Conservation (phyloP, 2,329 filamentous ascomycete genomes). For the Fusarium cyanostomum region DNA sequence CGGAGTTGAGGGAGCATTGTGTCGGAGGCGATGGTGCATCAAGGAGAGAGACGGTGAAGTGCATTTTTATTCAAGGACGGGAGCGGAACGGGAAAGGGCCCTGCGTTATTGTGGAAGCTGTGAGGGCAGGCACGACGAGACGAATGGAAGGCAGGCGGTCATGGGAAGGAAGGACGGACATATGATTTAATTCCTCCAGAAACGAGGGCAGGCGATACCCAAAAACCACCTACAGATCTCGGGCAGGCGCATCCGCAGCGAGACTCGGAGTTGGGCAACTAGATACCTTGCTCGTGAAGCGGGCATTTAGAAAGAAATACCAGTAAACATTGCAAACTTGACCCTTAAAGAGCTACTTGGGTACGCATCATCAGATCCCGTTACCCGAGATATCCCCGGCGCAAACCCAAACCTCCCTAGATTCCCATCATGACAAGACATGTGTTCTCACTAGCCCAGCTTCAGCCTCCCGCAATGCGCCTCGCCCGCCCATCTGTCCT, state of each 20-base stretch:
- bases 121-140: conserved; percentile 4
- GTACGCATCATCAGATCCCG: not conserved
- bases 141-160: not conserved
- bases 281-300: not conserved
- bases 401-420: conserved; percentile 30
- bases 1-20: conserved; percentile 28
- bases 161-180: conserved; percentile 12
- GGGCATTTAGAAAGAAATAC: conserved; percentile 22
- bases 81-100: not conserved
- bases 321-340: conserved; percentile 12
- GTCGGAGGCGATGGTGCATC: conserved; percentile 13
- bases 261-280: conserved; percentile 1
- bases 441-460: not conserved
- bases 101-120: conserved; percentile 15
- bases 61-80: not conserved
- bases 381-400: conserved; percentile 40
- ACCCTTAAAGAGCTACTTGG: not conserved
- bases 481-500: conserved; percentile 6
- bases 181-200: conserved; percentile 31
- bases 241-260: conserved; percentile 18
- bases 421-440: conserved; percentile 28
- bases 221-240: conserved; percentile 21
- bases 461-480: conserved; percentile 27
- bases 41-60: not conserved
- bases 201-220: conserved; percentile 44